Conservation (phyloP, 192 early-diverging fungal genomes). For the Podila epicladia region DNA sequence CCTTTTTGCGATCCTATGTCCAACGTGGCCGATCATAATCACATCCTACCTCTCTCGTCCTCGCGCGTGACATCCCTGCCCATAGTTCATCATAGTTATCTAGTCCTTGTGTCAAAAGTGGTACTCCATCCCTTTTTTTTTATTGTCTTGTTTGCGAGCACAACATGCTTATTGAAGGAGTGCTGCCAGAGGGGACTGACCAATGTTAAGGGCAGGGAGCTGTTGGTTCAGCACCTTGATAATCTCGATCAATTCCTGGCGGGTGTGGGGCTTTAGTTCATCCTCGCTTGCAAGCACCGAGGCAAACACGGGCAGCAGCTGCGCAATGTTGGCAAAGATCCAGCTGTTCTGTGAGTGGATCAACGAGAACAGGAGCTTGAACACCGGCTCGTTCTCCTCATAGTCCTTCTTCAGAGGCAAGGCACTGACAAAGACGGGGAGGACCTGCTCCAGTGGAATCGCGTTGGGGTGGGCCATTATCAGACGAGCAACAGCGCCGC, state of each 20-base stretch:
- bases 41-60: neutral
- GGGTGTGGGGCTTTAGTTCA: constrained; percentile 61
- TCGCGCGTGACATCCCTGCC: constrained; percentile 8
- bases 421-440: constrained; percentile 69
- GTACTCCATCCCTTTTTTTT: neutral
- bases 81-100: neutral
- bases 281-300: constrained; percentile 58
- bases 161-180: constrained; percentile 25
- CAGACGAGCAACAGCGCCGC: constrained; percentile 78
- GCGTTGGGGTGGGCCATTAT: constrained; percentile 71
- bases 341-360: constrained; percentile 61
- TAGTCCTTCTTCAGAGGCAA: constrained; percentile 77
- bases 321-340: constrained; percentile 61
- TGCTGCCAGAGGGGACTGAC: constrained; percentile 36
- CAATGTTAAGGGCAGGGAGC: constrained; percentile 30
- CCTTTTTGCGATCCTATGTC: neutral
- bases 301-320: constrained; percentile 62
- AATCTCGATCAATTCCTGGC: constrained; percentile 59
- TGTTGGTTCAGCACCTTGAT: constrained; percentile 55
- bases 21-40: neutral
- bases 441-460: constrained; percentile 74
- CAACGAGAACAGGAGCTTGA: constrained; percentile 70
- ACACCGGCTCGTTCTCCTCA: constrained; percentile 80
- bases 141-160: neutral
- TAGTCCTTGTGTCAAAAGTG: too few species aligned